Evolutionary conservation across 2,329 filamentous ascomycete genomes (phyloP).

Genomic region (Plenodomus tracheiphilus): DNA sequence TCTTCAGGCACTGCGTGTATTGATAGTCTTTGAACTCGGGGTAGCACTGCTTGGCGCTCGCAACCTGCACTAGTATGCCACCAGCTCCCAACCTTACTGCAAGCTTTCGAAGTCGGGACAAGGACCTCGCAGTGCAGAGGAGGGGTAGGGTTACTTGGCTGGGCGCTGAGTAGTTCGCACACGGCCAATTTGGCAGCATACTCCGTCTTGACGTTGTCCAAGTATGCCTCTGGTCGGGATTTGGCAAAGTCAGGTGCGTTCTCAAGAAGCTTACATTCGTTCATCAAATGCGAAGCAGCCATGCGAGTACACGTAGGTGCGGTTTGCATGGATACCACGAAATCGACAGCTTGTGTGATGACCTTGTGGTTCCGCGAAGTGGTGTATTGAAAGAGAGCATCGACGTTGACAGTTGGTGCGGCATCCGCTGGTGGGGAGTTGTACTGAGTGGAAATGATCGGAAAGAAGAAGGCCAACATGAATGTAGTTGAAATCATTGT

Average conservation of each 20-base stretch:
- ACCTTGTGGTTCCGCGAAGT: conserved; percentile 26
- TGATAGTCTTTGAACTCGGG: conserved; percentile 36
- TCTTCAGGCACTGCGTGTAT: conserved; percentile 57
- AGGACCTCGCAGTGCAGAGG: conserved; percentile 58
- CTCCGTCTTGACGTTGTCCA: conserved; percentile 54
- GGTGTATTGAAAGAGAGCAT: conserved; percentile 24
- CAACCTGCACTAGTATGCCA: conserved; percentile 19
- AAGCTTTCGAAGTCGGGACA: conserved; percentile 44
- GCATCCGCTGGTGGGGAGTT: conserved; percentile 20
- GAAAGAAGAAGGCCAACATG: neutral
- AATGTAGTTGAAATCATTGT: neutral
- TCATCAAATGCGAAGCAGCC: conserved; percentile 56
- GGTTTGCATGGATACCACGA: conserved; percentile 27
- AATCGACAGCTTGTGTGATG: conserved; percentile 28
- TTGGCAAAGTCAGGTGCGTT: conserved; percentile 31
- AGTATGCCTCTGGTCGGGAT: conserved; percentile 28
- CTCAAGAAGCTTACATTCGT: conserved; percentile 57
- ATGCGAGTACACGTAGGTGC: conserved; percentile 54
- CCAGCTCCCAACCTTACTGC: conserved; percentile 25
- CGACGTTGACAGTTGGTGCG: conserved; percentile 17
- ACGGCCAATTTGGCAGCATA: conserved; percentile 66
- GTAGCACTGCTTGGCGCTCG: conserved; percentile 38
- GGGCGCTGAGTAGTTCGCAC: conserved; percentile 62
- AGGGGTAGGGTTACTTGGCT: conserved; percentile 46
- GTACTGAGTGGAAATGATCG: conserved; percentile 8